Base-by-base conservation (phyloP, 2,329 filamentous ascomycete species). In the Orbilia brochopaga region DNA sequence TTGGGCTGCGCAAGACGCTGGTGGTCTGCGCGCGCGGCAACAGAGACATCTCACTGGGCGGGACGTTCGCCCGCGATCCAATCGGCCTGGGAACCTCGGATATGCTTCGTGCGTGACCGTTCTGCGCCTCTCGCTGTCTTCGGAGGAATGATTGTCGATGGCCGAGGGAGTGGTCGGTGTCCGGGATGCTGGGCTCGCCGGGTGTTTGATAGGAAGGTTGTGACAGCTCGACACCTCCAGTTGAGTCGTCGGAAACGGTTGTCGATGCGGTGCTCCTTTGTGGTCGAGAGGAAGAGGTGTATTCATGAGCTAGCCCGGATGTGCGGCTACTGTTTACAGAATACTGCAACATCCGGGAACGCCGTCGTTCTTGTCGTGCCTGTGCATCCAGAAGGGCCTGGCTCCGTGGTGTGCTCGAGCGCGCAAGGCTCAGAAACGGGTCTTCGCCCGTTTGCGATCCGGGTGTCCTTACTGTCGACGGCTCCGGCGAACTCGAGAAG, bases 361-460 rank as follows among this genome's bases (percentile, higher is more conserved):
- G 66, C 17, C 66, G 37, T 21, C 66, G 58, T 42, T 70, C 66
- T 30, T 70, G 66, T 48, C 66, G 53, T 21, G 66, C 66, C 30
- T 70, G 66, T 35, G 66, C 66, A 56, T 70, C 66, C 11, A 70
- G 59, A 17, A 70, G 46, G 35, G 66, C 66, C 54, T 70, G 66
- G 52, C 66, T 70, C 19, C 66, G 55, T 24, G 74, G 74, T 32
- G 76, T 75, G 40, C 75, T 75, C 11, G 74, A 73, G 50, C 75
- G 74, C 19, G 76, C 76, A 51, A 77, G 67, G 53, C 69, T 76
- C 44, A 77, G 67, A 61, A 77, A 77, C 40, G 76, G 69, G 60
- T 77, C 76, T 30, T 76, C 76, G 23, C 50, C 42, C 42, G 48
- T 66, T 35, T 65, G 62, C 17, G 69, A 73, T 19, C 57, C 55